Evolutionary conservation across 495 filamentous ascomycete species (phyloP), one percentile per base, ranked within the genome.

Genomic region (Pseudomonodictys pantanalensis): DNA sequence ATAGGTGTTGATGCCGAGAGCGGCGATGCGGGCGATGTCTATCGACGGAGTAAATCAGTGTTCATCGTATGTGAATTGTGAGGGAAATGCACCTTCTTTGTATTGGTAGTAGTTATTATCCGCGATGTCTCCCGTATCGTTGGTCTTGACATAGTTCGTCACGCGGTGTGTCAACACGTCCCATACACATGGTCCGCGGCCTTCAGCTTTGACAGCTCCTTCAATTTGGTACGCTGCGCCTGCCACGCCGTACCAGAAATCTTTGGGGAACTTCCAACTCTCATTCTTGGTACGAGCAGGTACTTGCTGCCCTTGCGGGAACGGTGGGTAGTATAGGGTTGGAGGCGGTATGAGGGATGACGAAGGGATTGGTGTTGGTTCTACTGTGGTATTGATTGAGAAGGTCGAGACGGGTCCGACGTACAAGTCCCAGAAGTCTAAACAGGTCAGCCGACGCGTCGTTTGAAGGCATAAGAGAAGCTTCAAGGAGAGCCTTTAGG

Each of bases 51-150:
- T n/a, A n/a, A n/a, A n/a, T n/a, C n/a, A n/a, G n/a, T n/a, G n/a
- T n/a, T n/a, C n/a, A n/a, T 25, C 25, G 11, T 42, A 23, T 2
- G 28, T 8, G 39, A 30, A 46, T 10, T 25, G 46, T 49, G 18
- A 0, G 20, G 38, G 20, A 33, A 22, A 35, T 58, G 6, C 22
- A 61, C 63, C 64, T 60, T 72, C 63, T 32, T 72, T 72, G 58
- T 72, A 72, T 12, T 64, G 58, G 41, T 69, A 71, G 52, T 72
- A 72, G 26, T 69, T 60, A 47, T 71, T 66, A 48, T 70, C 60
- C 3, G 68, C 62, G 28, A 69, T 49, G 55, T 71, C 58, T 12
- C 60, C 68, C 6, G 67, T 71, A 1, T 61, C 39, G 18, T 59
- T 60, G 26, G 49, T 58, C 0, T 39, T 45, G 5, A 70, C 66